A percentile compares a stretch with the other conserved stretches of the same genome.
Evolutionary conservation across 768 basidiomycete genomes (phyloP).

Genomic region (Dioszegia hungarica): DNA sequence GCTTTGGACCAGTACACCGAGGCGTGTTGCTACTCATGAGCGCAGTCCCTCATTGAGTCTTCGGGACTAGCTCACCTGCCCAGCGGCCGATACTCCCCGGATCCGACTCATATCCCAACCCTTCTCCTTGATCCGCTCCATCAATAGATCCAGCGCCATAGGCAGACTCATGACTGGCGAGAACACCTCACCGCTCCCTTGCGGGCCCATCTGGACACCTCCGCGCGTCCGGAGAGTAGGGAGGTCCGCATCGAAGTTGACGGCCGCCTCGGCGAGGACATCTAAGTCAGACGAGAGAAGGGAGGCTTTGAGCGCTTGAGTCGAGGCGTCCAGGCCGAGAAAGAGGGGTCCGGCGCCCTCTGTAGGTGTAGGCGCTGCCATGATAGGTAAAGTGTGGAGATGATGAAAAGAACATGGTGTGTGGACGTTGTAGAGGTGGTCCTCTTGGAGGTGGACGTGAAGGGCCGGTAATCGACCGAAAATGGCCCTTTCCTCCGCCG

Average conservation of each 20-base stretch:
- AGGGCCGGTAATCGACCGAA: too few relatives aligned
- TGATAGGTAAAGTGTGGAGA: too few relatives aligned
- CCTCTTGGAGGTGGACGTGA: too few relatives aligned
- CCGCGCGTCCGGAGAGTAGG: slow-evolving; percentile 50
- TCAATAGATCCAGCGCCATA: slow-evolving; percentile 74
- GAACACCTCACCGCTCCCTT: slow-evolving; percentile 67
- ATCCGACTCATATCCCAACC: slow-evolving; percentile 30
- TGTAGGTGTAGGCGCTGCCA: background rate
- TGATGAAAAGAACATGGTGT: too few relatives aligned
- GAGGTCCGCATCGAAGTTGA: slow-evolving; percentile 76
- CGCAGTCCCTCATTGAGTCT: too few relatives aligned
- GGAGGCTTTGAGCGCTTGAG: slow-evolving; percentile 66
- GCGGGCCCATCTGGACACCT: slow-evolving; percentile 46
- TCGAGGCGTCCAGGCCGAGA: slow-evolving; percentile 80
- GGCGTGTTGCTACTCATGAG: slow-evolving; percentile 57
- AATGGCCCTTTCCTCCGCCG: background rate
- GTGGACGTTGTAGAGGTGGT: too few relatives aligned
- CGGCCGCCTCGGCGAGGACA: slow-evolving; percentile 64
- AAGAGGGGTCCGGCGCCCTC: slow-evolving; percentile 49
- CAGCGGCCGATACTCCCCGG: slow-evolving; percentile 28
- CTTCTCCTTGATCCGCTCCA: slow-evolving; percentile 51
- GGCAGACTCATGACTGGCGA: slow-evolving; percentile 79
- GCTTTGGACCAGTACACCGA: slow-evolving; percentile 72
- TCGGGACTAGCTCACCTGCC: slow-evolving; percentile 36
- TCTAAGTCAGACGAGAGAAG: slow-evolving; percentile 59